Evolutionary conservation across 2,329 filamentous ascomycete species (phyloP), one percentile per base, ranked within the genome.

Genomic region (Colletotrichum phormii): DNA sequence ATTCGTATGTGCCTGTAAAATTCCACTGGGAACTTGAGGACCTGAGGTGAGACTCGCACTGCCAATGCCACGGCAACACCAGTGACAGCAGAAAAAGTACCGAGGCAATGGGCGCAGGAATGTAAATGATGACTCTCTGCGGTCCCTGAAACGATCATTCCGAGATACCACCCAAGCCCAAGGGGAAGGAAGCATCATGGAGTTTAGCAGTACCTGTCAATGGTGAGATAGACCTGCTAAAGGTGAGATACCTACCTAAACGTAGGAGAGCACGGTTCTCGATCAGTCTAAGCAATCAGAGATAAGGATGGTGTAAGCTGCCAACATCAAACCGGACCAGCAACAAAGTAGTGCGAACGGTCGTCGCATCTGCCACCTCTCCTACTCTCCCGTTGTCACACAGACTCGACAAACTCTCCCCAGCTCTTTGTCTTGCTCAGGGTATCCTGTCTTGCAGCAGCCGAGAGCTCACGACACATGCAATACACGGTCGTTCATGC

Each of bases 271-370:
- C 35, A 29, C 35, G 7, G 35, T 61, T 15, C n/a, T 22, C 59
- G 15, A 29, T 33, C 51, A 33, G 29, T 64, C 51, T n/a, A 58
- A 57, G 55, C 15, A 22, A 26, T 37, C n/a, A 58, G 29, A 54
- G 37, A 69, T 51, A 51, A 49, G 60, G 29, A 42, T 64, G 31
- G 60, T 55, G 67, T 29, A 51, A 37, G 51, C 59, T 24, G 64
- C 57, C 46, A 53, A 67, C 64, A 67, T 62, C 46, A 49, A 69
- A 51, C 51, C 18, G 35, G 60, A 65, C 67, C 60, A 69, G 61
- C 51, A 64, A 57, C 66, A 64, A 64, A 55, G 29, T 26, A 63
- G 59, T 31, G 51, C 60, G 35, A 64, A 64, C 26, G 51, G 49
- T 18, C 59, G 51, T 49, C 33, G 49, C 59, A 31, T 49, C 42